phyloP scores from a whole-genome alignment of 768 basidiomycete species.

The Termitomyces sp. region DNA sequence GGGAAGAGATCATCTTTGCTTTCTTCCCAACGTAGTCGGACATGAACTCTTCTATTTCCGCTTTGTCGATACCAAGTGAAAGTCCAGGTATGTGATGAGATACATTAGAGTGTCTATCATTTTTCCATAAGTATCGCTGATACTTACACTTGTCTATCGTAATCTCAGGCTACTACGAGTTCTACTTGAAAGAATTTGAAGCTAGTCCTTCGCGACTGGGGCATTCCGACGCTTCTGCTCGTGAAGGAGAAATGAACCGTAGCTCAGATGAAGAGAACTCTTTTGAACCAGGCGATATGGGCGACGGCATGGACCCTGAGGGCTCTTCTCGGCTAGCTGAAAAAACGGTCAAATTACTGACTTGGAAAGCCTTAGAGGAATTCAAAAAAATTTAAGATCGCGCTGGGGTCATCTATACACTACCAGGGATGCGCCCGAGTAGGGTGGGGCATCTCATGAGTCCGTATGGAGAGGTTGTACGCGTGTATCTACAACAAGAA shows the following conservation, averaged over 20 bases:
- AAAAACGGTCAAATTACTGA: constrained; percentile 69
- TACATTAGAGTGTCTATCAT: too few relatives aligned
- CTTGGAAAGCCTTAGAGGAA: constrained; percentile 68
- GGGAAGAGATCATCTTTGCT: neutral
- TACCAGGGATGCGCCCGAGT: constrained; percentile 95
- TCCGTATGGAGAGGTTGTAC: constrained; percentile 83
- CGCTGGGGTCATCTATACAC: constrained; percentile 91
- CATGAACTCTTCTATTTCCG: neutral
- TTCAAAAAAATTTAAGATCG: constrained; percentile 72
- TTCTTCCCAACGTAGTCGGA: neutral
- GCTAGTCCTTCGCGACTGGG: constrained; percentile 15
- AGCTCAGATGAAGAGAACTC: constrained; percentile 21
- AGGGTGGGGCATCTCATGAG: constrained; percentile 95
- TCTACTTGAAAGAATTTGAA: constrained; percentile 7
- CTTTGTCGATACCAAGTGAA: neutral
- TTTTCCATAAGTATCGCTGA: neutral
- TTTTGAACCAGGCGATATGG: constrained; percentile 25
- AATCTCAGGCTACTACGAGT: too few relatives aligned
- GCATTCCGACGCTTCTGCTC: constrained; percentile 9
- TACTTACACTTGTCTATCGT: too few relatives aligned
- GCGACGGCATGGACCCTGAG: constrained; percentile 53
- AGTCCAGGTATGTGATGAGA: neutral
- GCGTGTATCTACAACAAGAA: constrained; percentile 93
- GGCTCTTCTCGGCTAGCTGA: constrained; percentile 56
- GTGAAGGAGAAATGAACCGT: constrained; percentile 22